Evolutionary conservation across 2,329 filamentous ascomycete genomes (phyloP), one percentile per base, ranked within the genome.

Genomic region (Ophiostoma novo-ulmi): DNA sequence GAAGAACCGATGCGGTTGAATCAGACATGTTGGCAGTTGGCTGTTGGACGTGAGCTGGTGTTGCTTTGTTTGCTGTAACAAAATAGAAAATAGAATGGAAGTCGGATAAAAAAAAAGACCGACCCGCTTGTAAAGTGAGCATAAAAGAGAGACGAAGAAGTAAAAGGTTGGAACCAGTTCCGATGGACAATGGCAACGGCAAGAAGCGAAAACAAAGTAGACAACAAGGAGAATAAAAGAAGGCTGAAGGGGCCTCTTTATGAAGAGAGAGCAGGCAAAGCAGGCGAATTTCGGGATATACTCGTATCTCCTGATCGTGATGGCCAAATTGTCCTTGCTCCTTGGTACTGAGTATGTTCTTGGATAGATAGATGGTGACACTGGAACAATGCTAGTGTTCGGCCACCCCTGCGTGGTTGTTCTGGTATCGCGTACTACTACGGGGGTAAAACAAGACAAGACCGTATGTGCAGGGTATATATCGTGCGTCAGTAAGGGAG

Each of bases 151-250:
- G 58, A 35, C 58, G 26, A 63, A 17, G 26, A 63, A 63, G 58
- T 35, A 63, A 58, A 58, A 36, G 13, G 13, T 35, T 63, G 58
- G 58, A 63, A 63, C 58, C 58, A 36, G 58, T 63, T 35, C 58
- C 58, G 26, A 48, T 48, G 44, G 44, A 48, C 44, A 63, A 58
- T n/a, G 58, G 6, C 58, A 22, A 63, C 58, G 13, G 26, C n/a
- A 58, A 22, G 52, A 58, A 31, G 52, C 22, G 26, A 35, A 14
- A 35, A 35, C 58, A 35, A 63, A 17, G 58, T 63, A 4, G 58
- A 63, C 58, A 31, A 35, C 3, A 63, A 63, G 58, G 11, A 63
- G 58, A 63, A 63, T 63, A 35, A 63, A 35, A 26, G 26, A 10
- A 35, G 58, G 58, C 58, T 35, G 58, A 63, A 17, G 58, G 26